Evolutionary conservation across 495 filamentous ascomycete species (phyloP).

Genomic region (Chaetomium fimeti): DNA sequence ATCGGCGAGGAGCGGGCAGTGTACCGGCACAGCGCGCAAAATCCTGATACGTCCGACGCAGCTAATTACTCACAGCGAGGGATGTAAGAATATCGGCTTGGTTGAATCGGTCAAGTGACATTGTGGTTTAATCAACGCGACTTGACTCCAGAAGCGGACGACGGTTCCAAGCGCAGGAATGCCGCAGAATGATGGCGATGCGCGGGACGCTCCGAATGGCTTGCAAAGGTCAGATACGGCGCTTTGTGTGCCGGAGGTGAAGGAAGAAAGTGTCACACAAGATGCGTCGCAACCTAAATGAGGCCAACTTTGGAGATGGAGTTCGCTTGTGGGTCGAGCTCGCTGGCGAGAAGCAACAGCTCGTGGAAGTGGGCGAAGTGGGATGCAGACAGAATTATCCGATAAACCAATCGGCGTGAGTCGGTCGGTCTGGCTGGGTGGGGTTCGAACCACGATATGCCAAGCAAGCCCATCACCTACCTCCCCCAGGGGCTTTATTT

Average conservation of each 20-base stretch:
- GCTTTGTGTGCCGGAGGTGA: neutral
- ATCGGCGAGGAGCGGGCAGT: neutral
- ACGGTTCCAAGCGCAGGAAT: neutral
- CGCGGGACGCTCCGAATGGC: neutral
- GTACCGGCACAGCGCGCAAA: neutral
- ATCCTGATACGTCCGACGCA: neutral
- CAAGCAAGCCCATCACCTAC: neutral
- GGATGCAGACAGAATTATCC: constrained; percentile 28
- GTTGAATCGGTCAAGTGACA: constrained; percentile 29
- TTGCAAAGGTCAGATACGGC: neutral
- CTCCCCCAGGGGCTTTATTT: neutral
- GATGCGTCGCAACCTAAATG: constrained; percentile 19
- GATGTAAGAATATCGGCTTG: constrained; percentile 25
- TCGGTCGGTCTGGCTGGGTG: neutral
- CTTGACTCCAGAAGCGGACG: neutral
- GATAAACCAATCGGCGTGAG: constrained; percentile 23
- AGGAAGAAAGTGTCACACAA: neutral
- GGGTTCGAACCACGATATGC: too few relatives aligned
- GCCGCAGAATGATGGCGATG: neutral
- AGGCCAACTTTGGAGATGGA: constrained; percentile 20
- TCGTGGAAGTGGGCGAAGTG: constrained; percentile 10
- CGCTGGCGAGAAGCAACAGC: constrained; percentile 6
- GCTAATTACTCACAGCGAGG: constrained; percentile 27
- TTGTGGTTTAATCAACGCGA: constrained; percentile 30
- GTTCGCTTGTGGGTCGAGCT: constrained; percentile 18